phyloP scores from a whole-genome alignment of 352 stramenopile species.

The Phytophthora vignae region DNA sequence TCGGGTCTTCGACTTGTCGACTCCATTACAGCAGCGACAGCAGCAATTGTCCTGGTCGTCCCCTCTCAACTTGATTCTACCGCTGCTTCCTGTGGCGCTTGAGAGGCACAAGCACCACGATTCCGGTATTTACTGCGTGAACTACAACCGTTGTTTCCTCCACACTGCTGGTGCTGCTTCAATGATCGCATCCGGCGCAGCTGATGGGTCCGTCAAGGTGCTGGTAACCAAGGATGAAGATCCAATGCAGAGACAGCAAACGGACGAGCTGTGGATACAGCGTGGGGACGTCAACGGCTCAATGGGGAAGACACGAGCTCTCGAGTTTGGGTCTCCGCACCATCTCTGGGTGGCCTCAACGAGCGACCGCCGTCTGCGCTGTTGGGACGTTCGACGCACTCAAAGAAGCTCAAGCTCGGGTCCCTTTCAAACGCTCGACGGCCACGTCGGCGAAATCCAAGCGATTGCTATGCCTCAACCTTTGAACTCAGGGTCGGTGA shows the following conservation, averaged over 20 bases:
- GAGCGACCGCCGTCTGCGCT: constrained; percentile 54
- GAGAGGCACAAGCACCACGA: constrained; percentile 74
- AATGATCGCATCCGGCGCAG: constrained; percentile 65
- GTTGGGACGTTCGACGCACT: constrained; percentile 55
- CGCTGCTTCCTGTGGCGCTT: constrained; percentile 57
- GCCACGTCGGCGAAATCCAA: constrained; percentile 75
- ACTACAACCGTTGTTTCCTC: constrained; percentile 44
- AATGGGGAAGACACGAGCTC: constrained; percentile 55
- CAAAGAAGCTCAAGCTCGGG: constrained; percentile 20
- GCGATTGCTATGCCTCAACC: constrained; percentile 45
- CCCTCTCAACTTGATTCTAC: constrained; percentile 40
- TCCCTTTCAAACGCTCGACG: constrained; percentile 52
- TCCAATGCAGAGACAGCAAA: constrained; percentile 16
- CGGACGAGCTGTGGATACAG: constrained; percentile 43
- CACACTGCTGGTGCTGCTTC: neutral
- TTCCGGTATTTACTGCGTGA: constrained; percentile 62
- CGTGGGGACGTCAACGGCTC: constrained; percentile 34
- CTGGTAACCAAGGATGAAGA: constrained; percentile 27
- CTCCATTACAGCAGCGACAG: constrained; percentile 25
- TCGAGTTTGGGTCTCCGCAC: constrained; percentile 50
- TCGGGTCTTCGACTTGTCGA: constrained; percentile 57
- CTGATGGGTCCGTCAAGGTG: constrained; percentile 69
- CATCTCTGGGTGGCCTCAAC: constrained; percentile 53
- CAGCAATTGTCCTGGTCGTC: constrained; percentile 9
- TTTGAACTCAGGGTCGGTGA: neutral